Base-by-base conservation (phyloP, 2,329 filamentous ascomycete genomes). In the Mycosphaerella sp. region DNA sequence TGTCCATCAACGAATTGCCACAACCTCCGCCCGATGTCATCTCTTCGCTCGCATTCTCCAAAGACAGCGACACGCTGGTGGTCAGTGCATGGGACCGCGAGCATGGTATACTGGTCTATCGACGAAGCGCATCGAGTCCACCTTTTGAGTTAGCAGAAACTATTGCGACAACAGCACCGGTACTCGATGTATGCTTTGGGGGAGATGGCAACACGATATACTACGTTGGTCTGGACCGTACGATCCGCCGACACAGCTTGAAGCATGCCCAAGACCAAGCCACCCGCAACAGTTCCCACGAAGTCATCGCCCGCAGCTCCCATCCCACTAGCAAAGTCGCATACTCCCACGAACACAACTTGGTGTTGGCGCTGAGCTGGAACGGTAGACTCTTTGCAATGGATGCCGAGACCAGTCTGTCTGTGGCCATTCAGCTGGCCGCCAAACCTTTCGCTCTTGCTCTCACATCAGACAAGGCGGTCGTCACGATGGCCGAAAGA, bases 401-500 rank as follows among this genome's bases (percentile, higher is more conserved):
- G 75, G 80, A 86, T 66, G 76, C 85, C 45, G 49, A 64, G 4
- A 60, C 42, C 26, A 36, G 58, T 12, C 45, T 43, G 23, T 62
- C 54, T 38, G 54, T 63, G 21, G 47, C 59, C 43, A 79, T 96
- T 53, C 73, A 79, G 2, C 83, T 95, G 21, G 89, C 87, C 0
- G 86, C 84, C 29, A 98, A 95, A 71, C 89, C 90, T 1, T 95
- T 95, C 72, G 91, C 91, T 10, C 78, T 97, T 45, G 87, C 80
- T 32, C 70, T 81, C n/a, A 80, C 90, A 36, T 78, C 86, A 47
- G 90, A 87, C 48, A 95, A 95, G 71, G 80, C 95, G 7, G 89
- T 98, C 41, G 89, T 98, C 54, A 91, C 91, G 62, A 97, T 98
- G 93, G 88, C 91, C 2, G 88, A 87, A 51, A 87, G 93, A 52